Evolutionary conservation across 2,329 filamentous ascomycete genomes (phyloP).

Genomic region (Calonectria hongkongensis): DNA sequence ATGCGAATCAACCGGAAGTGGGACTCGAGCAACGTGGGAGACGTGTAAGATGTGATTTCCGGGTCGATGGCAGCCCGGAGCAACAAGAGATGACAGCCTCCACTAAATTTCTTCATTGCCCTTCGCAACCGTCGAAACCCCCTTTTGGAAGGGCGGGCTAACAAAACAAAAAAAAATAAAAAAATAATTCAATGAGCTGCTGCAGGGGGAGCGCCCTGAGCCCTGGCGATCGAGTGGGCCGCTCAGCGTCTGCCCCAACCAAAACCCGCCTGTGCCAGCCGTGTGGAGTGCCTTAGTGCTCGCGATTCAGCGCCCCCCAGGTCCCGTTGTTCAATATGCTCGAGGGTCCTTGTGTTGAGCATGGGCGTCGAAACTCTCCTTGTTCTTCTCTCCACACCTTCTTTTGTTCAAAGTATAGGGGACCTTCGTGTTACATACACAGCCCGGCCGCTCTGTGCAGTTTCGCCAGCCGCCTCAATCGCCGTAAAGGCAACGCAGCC

Average conservation of each 20-base stretch:
- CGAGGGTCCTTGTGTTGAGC: not conserved
- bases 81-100: slow-evolving; percentile 7
- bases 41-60: not conserved
- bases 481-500: too few species aligned
- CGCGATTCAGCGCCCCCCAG: slow-evolving; percentile 12
- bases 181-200: slow-evolving; percentile 22
- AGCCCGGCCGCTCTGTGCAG: not conserved
- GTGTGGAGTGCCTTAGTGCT: slow-evolving; percentile 16
- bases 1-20: slow-evolving; percentile 25
- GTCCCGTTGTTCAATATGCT: slow-evolving; percentile 17
- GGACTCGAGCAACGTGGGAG: slow-evolving; percentile 21
- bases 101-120: slow-evolving; percentile 39
- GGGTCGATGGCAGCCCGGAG: not conserved
- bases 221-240: slow-evolving; percentile 39
- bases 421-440: not conserved
- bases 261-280: slow-evolving; percentile 26
- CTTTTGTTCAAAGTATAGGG: slow-evolving; percentile 3
- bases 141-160: slow-evolving; percentile 17
- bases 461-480: not conserved
- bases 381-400: not conserved
- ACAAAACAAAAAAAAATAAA: slow-evolving; percentile 28
- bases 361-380: not conserved
- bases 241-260: slow-evolving; percentile 34
- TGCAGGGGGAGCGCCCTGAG: slow-evolving; percentile 18
- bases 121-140: slow-evolving; percentile 31